Evolutionary conservation across 306 rosid species (phyloP).

Genomic region (Clitoria ternatea): DNA sequence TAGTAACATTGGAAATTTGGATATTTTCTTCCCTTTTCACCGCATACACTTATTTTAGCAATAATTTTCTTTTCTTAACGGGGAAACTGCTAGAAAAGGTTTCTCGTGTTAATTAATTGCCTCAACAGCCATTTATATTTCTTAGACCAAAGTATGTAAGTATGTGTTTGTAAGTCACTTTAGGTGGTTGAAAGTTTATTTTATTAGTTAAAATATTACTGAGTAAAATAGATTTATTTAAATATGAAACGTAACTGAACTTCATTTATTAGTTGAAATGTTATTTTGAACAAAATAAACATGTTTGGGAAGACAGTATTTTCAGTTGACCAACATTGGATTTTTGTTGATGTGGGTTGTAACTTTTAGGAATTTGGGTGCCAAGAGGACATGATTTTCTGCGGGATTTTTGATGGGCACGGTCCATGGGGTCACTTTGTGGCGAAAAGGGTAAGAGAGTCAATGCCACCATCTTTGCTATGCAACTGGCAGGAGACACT

Average conservation of each 20-base stretch:
- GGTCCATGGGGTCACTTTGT: slow-evolving; percentile 93
- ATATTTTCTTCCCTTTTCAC: background rate
- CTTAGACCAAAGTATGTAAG: background rate
- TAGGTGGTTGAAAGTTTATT: too few relatives aligned
- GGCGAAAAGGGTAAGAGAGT: slow-evolving; percentile 62
- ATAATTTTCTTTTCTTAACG: background rate
- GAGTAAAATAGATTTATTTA: too few relatives aligned
- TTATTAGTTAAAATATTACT: too few relatives aligned
- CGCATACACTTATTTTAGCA: background rate
- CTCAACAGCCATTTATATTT: background rate
- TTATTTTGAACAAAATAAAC: too few relatives aligned
- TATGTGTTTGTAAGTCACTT: background rate
- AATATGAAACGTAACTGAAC: too few relatives aligned
- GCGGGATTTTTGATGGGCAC: slow-evolving; percentile 87
- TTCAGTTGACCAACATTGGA: too few relatives aligned
- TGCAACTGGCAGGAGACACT: slow-evolving; percentile 78
- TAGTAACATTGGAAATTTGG: too few relatives aligned
- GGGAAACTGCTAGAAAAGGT: background rate
- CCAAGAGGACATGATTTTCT: slow-evolving; percentile 80
- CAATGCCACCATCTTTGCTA: slow-evolving; percentile 64
- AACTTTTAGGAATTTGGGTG: slow-evolving; percentile 96
- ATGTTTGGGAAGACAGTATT: too few relatives aligned
- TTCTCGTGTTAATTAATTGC: background rate
- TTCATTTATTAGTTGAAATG: too few relatives aligned
- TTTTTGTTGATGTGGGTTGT: slow-evolving; percentile 4